Evolutionary conservation across 2,329 filamentous ascomycete genomes (phyloP), one percentile per base, ranked within the genome.

Genomic region (Talaromyces sp.): DNA sequence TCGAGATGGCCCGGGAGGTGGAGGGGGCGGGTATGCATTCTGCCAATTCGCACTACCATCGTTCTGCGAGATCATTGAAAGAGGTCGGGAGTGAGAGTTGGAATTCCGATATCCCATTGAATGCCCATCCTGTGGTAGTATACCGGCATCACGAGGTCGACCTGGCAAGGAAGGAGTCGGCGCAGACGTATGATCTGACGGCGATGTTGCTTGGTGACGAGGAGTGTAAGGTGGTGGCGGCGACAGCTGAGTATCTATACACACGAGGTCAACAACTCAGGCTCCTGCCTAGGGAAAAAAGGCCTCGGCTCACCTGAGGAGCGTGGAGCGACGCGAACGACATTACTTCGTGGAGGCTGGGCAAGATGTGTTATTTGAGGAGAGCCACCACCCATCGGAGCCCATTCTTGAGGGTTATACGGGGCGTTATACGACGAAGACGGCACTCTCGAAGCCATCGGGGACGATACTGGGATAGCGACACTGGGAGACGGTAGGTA

Each of bases 401-500:
- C 78, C 80, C 80, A 82, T 71, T 81, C 77, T 63, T 78, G 78
- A 39, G 80, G 80, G 65, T 82, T 80, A 64, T 82, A 82, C 9
- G 77, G 74, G 27, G 76, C 72, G 67, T 70, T 79, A 64, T 79
- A 80, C 39, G 62, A 59, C 32, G 69, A 68, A 30, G 70, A 61
- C 8, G 69, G 60, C 53, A 76, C 71, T 64, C 79, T 75, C 53
- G 73, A 72, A n/a, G 75, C 70, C 77, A 80, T 77, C 28, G 78
- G 75, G 59, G 77, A 75, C 11, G 72, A 68, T 22, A 72, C 75
- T 58, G 73, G 69, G 11, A 73, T 70, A 60, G 71, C 68, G 30
- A 71, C 72, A 8, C 68, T 70, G 4, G 77, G 75, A 25, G 77
- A 75, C 39, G 71, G 63, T 39, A 76, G 68, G 51, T 71, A 74